phyloP scores from a whole-genome alignment of 2,329 filamentous ascomycete species.

The Rhynchosporium graminicola region DNA sequence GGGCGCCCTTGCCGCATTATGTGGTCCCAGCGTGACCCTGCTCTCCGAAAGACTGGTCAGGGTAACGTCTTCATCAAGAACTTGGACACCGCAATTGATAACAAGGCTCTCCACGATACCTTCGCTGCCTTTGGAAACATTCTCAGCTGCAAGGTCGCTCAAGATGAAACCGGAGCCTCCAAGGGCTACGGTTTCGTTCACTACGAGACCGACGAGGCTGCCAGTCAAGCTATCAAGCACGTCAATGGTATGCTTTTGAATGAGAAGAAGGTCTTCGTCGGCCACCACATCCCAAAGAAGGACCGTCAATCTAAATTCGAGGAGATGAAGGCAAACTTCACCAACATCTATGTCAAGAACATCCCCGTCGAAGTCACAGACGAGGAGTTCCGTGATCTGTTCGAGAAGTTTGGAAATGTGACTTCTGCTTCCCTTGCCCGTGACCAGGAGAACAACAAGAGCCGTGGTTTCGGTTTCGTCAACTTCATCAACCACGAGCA shows the following conservation, averaged over 20 bases:
- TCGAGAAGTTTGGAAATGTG: constrained; percentile 89
- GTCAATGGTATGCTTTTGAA: constrained; percentile 99
- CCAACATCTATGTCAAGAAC: constrained; percentile 99
- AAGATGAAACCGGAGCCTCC: constrained; percentile 94
- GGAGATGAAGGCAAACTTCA: constrained; percentile 99
- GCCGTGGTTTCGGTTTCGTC: constrained; percentile 93
- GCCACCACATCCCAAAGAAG: constrained; percentile 99
- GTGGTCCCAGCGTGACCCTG: constrained; percentile 99
- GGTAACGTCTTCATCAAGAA: constrained; percentile 99
- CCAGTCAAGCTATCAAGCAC: constrained; percentile 96
- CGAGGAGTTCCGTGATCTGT: constrained; percentile 91
- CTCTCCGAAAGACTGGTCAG: constrained; percentile 97
- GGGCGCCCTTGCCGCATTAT: constrained; percentile 99
- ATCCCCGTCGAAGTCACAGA: constrained; percentile 81
- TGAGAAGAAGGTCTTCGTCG: constrained; percentile 99
- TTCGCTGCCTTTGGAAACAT: constrained; percentile 99
- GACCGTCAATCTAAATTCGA: constrained; percentile 99
- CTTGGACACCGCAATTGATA: constrained; percentile 96
- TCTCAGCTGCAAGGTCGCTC: constrained; percentile 97
- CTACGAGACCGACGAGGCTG: constrained; percentile 98
- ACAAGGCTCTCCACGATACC: constrained; percentile 99
- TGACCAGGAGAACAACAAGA: constrained; percentile 81
- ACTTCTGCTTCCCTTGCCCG: constrained; percentile 94
- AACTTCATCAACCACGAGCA: constrained; percentile 93
- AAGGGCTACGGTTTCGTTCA: constrained; percentile 99